Evolutionary conservation across 805 yeast genomes (phyloP).

Genomic region (Metschnikowia henanensis): DNA sequence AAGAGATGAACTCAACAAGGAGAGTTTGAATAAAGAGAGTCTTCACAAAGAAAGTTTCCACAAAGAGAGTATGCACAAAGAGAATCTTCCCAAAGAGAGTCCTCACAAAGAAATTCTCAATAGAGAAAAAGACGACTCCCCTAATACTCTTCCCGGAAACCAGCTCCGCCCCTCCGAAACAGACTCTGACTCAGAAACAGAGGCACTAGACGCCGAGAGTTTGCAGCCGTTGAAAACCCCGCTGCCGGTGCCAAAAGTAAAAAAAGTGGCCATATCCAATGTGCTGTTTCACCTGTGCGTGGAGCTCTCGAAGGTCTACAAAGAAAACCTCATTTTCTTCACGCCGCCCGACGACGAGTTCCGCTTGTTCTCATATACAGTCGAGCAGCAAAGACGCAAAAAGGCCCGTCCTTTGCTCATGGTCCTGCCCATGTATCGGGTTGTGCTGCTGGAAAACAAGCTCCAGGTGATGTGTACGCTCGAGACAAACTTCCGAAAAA

Average conservation of each 20-base stretch:
- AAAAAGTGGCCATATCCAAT: constrained; percentile 34
- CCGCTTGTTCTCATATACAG: constrained; percentile 37
- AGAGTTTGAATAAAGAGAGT: too few relatives aligned
- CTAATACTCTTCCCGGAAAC: too few relatives aligned
- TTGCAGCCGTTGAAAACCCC: not conserved
- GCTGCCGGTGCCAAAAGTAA: not conserved
- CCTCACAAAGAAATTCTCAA: too few relatives aligned
- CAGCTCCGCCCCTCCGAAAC: constrained; percentile 7
- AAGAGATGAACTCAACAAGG: too few relatives aligned
- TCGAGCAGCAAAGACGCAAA: constrained; percentile 41
- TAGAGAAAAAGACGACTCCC: too few relatives aligned
- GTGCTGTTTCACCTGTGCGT: constrained; percentile 65
- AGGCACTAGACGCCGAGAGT: not conserved
- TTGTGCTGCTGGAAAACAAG: constrained; percentile 21
- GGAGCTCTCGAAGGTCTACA: constrained; percentile 66
- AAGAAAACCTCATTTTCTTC: constrained; percentile 66
- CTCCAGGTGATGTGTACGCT: constrained; percentile 38
- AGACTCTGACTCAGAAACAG: not conserved
- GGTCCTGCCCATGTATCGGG: constrained; percentile 38
- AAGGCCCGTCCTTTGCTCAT: constrained; percentile 44
- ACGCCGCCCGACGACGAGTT: constrained; percentile 77
- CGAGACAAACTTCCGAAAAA: constrained; percentile 34
- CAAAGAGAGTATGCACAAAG: not conserved
- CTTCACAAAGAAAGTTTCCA: too few relatives aligned
- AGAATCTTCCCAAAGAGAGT: not conserved